A percentile compares a stretch with the other conserved stretches of the same genome.
Evolutionary conservation across 75 land plant species (phyloP).

Genomic region (Pinus albicaulis): DNA sequence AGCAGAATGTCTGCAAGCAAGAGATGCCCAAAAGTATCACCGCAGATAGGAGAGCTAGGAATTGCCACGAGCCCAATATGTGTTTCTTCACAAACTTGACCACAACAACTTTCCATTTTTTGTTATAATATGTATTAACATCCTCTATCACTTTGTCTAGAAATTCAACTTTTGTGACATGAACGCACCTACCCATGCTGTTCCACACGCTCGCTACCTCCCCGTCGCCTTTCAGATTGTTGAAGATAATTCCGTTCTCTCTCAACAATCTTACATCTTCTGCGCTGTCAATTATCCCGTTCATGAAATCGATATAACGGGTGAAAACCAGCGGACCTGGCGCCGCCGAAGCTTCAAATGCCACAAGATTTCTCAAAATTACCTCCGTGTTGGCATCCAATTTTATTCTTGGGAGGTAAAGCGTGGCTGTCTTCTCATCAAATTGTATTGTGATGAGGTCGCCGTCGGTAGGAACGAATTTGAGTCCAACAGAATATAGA

Average conservation of each 20-base stretch:
- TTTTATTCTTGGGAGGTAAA: constrained; percentile 33
- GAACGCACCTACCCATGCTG: constrained; percentile 8
- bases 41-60: constrained; percentile 24
- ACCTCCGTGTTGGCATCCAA: constrained; percentile 40
- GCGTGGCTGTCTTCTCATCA: constrained; percentile 19
- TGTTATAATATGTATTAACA: constrained; percentile 31
- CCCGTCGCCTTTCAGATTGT: constrained; percentile 32
- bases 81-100: constrained; percentile 18
- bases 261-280: constrained; percentile 26
- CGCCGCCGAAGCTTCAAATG: constrained; percentile 44
- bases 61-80: constrained; percentile 34
- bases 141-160: constrained; percentile 49
- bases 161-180: constrained; percentile 18
- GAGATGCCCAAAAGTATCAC: constrained; percentile 28
- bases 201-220: too few species aligned
- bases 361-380: constrained; percentile 17
- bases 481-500: constrained; percentile 21
- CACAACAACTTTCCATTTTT: constrained; percentile 33
- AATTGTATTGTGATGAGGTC: constrained; percentile 32
- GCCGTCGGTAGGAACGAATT: constrained; percentile 16
- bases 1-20: constrained; percentile 40
- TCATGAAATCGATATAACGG: constrained; percentile 64
- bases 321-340: constrained; percentile 35
- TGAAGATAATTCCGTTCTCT: constrained; percentile 50
- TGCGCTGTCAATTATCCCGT: constrained; percentile 51